Conservation (phyloP, 169 alveolate species). For the Plasmodium gaboni region DNA sequence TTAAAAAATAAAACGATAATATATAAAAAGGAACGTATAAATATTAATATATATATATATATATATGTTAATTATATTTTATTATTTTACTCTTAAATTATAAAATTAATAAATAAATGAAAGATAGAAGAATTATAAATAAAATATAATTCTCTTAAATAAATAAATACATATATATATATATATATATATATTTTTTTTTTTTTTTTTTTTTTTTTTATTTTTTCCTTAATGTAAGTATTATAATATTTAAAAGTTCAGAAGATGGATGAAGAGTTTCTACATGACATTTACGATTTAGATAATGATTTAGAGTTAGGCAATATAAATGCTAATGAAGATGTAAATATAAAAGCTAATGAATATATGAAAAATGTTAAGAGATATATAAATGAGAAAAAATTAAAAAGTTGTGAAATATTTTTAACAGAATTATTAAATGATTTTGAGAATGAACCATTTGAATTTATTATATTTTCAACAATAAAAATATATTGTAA, state of each 20-base stretch:
- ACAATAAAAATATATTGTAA: constrained; percentile 70
- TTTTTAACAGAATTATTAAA: constrained; percentile 19
- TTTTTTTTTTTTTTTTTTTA: too few relatives aligned
- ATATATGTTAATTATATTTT: too few relatives aligned
- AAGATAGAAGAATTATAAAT: too few relatives aligned
- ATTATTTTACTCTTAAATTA: too few relatives aligned
- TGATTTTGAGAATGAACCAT: constrained; percentile 45
- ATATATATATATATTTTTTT: background rate
- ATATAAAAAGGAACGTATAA: too few relatives aligned
- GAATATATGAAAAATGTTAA: constrained; percentile 12
- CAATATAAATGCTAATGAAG: constrained; percentile 32
- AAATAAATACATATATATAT: too few relatives aligned
- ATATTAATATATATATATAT: too few relatives aligned
- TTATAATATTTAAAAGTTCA: background rate
- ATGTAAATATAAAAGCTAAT: constrained; percentile 19
- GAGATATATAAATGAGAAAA: constrained; percentile 43
- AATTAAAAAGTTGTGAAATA: constrained; percentile 41
- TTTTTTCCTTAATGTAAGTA: too few relatives aligned
- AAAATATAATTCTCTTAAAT: background rate
- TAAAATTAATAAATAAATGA: too few relatives aligned
- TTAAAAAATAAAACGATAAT: too few relatives aligned
- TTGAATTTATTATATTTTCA: constrained; percentile 49
- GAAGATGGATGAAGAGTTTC: constrained; percentile 21
- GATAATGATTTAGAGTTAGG: constrained; percentile 20
- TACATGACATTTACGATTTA: constrained; percentile 27